Evolutionary conservation across 305 asterid species (phyloP), one percentile per base, ranked within the genome.

Genomic region (Fraxinus nigra): DNA sequence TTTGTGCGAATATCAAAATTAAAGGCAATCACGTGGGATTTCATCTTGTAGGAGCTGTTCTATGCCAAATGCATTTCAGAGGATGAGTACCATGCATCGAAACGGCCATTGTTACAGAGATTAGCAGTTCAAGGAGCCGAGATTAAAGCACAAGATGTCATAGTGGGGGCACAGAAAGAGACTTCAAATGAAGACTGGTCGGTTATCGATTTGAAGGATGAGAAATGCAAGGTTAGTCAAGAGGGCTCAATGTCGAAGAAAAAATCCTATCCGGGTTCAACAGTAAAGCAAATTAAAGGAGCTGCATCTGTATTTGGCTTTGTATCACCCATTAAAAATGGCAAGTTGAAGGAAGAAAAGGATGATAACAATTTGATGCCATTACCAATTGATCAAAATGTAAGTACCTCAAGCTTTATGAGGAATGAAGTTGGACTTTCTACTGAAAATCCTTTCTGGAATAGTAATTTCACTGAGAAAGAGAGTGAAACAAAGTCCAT

Each of bases 101-200:
- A 94, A 89, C 89, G 97, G 92, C 98, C 98, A 6, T 86, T 93
- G 73, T 82, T 94, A 77, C 98, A 91, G 86, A 90, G 97, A 69
- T 88, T 94, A 81, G 97, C 98, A 18, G 92, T 91, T 88, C 98
- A 94, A 88, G 98, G 98, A 85, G 98, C 97, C 63, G 93, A 92
- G 82, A 91, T 93, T 77, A 92, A 89, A 22, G 90, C 92, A 35
- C 89, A 88, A 80, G 93, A 89, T 82, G 93, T 94, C 72, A 84
- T 90, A 46, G 80, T 89, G 2, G 90, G 87, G 69, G 84, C 82
- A 51, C 85, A 82, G 26, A 90, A 80, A 87, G 88, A 89, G 76
- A 16, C 74, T 14, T 81, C 90, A 3, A 89, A 86, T 40, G 95
- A 92, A 18, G 98, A 90, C 65, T 93, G 98, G 97, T 91, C 94